Percentiles rank a stretch among this genome's conserved stretches.
phyloP scores from a whole-genome alignment of 2,329 filamentous ascomycete species.

The Fusarium lyarnte region DNA sequence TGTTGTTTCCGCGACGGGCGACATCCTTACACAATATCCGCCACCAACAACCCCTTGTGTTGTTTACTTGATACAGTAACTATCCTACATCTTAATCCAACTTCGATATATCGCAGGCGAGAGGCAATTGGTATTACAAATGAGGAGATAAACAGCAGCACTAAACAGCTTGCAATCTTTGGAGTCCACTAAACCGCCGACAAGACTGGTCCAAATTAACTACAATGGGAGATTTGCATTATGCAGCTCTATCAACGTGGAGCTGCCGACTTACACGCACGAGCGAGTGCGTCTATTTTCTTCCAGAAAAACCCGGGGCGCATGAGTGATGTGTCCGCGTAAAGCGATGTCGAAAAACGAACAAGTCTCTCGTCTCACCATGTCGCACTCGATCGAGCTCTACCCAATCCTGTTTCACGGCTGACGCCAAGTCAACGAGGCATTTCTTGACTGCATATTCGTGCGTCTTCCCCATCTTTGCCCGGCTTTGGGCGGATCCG shows the following conservation, averaged over 20 bases:
- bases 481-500: slow-evolving; percentile 42
- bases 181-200: slow-evolving; percentile 37
- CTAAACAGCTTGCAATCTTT: slow-evolving; percentile 20
- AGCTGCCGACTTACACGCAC: slow-evolving; percentile 11
- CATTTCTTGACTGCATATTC: slow-evolving; percentile 42
- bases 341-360: slow-evolving; percentile 3
- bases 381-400: slow-evolving; percentile 3
- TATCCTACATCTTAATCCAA: slow-evolving; percentile 17
- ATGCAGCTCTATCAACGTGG: slow-evolving; percentile 29
- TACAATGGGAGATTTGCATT: slow-evolving; percentile 30
- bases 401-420: slow-evolving; percentile 26
- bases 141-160: background rate
- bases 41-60: background rate
- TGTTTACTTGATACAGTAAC: slow-evolving; percentile 9
- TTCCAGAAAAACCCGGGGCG: slow-evolving; percentile 22
- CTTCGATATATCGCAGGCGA: background rate
- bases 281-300: background rate
- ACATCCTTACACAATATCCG: slow-evolving; percentile 13
- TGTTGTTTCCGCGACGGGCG: background rate
- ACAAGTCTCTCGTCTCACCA: slow-evolving; percentile 3
- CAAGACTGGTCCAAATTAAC: slow-evolving; percentile 24
- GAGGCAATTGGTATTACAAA: background rate
- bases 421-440: slow-evolving; percentile 38
- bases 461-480: slow-evolving; percentile 40
- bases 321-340: background rate